These are phyloP conservation scores for Digitaria exilis DNA, from an alignment of 202 grass and related monocot species.

Conservation along the genomic window DNA sequence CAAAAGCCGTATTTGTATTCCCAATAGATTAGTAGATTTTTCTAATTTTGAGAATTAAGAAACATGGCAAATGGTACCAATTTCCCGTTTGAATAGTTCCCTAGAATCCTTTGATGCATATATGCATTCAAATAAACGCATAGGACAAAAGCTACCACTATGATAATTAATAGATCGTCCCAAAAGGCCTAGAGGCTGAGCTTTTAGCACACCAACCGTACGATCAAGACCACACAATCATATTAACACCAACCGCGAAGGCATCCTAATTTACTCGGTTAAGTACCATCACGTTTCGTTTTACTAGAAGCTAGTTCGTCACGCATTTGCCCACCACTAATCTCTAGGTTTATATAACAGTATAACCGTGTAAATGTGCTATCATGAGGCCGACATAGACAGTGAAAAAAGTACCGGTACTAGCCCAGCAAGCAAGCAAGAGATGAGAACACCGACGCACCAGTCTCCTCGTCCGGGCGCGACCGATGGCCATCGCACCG, in stretches of 20 bases:
- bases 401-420: neutral
- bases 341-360: neutral
- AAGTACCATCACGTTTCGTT: slow-evolving; percentile 14
- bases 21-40: neutral
- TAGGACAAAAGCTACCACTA: slow-evolving; percentile 36
- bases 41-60: neutral
- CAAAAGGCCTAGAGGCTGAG: neutral
- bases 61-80: neutral
- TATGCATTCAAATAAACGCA: neutral
- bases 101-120: neutral
- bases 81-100: neutral
- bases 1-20: neutral
- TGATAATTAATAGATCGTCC: slow-evolving; percentile 23
- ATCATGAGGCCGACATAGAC: neutral
- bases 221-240: slow-evolving; percentile 28
- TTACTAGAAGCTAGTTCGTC: neutral
- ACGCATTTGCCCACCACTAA: neutral
- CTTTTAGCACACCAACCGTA: slow-evolving; percentile 42
- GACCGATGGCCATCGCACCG: slow-evolving; percentile 68
- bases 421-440: neutral
- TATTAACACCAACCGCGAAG: slow-evolving; percentile 28
- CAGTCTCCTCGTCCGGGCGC: slow-evolving; percentile 61
- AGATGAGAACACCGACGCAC: slow-evolving; percentile 27
- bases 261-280: slow-evolving; percentile 8
- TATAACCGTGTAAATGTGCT: neutral